These are phyloP conservation scores for Beauveria caledonica DNA, from an alignment of 2,329 filamentous ascomycete genomes.

Conservation along the genomic window DNA sequence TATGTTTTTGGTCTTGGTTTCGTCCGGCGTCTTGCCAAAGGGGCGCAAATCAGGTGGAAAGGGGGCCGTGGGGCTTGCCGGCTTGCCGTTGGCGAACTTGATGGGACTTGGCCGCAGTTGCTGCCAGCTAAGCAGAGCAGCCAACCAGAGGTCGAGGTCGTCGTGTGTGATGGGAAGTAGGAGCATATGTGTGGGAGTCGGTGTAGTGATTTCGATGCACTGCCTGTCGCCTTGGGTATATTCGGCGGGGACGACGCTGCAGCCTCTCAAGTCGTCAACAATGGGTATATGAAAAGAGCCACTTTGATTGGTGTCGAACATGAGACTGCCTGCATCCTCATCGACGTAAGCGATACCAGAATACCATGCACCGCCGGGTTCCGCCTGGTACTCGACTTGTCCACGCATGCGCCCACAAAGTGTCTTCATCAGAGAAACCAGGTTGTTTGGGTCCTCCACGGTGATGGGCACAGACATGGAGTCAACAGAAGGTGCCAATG, in stretches of 20 bases:
- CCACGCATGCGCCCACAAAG: slow-evolving; percentile 74
- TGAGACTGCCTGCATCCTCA: slow-evolving; percentile 63
- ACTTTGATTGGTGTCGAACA: slow-evolving; percentile 64
- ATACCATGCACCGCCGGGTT: slow-evolving; percentile 55
- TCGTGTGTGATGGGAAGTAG: slow-evolving; percentile 55
- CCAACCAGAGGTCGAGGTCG: slow-evolving; percentile 73
- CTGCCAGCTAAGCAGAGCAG: slow-evolving; percentile 74
- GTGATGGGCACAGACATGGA: slow-evolving; percentile 51
- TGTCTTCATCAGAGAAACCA: slow-evolving; percentile 68
- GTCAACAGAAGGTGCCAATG: slow-evolving; percentile 49
- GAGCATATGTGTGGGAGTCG: slow-evolving; percentile 51
- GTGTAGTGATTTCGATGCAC: slow-evolving; percentile 47
- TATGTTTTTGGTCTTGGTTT: slow-evolving; percentile 49
- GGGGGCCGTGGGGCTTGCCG: slow-evolving; percentile 24
- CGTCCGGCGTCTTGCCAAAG: slow-evolving; percentile 27
- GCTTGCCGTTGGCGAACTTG: slow-evolving; percentile 40
- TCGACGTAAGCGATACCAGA: slow-evolving; percentile 70
- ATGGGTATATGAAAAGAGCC: slow-evolving; percentile 57
- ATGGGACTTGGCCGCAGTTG: slow-evolving; percentile 56
- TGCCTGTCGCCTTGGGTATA: slow-evolving; percentile 34
- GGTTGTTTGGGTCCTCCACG: slow-evolving; percentile 61
- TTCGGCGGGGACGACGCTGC: slow-evolving; percentile 54
- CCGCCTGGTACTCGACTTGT: slow-evolving; percentile 62
- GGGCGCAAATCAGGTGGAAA: slow-evolving; percentile 36
- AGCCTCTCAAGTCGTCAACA: slow-evolving; percentile 67